Evolutionary conservation across 2,329 filamentous ascomycete species (phyloP).

Genomic region (Neoarthrinium moseri): DNA sequence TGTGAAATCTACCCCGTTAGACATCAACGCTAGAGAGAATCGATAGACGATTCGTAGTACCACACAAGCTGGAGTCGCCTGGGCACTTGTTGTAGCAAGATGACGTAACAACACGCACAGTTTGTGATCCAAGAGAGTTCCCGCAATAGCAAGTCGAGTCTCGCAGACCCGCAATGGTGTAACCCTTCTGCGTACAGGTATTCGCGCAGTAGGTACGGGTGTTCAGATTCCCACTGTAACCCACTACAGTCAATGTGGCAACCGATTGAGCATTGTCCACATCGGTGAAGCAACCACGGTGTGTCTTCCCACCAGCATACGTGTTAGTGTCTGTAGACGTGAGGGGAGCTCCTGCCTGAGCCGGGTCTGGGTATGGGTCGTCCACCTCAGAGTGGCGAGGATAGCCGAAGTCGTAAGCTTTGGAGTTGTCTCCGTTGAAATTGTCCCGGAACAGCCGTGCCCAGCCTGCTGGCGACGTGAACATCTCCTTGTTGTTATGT

Average conservation of each 20-base stretch:
- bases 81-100: conserved; percentile 8
- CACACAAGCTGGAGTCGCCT: conserved; percentile 6
- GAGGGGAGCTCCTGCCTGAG: conserved; percentile 1
- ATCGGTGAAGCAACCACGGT: conserved; percentile 8
- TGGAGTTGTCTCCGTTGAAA: conserved; percentile 8
- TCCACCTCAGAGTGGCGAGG: conserved; percentile 4
- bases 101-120: conserved; percentile 3
- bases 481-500: conserved; percentile 5
- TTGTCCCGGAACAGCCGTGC: conserved; percentile 8
- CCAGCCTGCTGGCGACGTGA: neutral
- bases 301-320: conserved; percentile 8
- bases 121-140: conserved; percentile 4
- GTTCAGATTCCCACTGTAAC: conserved; percentile 1
- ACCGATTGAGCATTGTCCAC: conserved; percentile 5
- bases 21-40: conserved; percentile 6
- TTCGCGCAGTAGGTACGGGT: conserved; percentile 5
- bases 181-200: conserved; percentile 2
- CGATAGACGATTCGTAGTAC: conserved; percentile 4
- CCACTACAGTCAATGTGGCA: neutral
- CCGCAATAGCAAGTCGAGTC: conserved; percentile 4
- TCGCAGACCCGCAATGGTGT: conserved; percentile 1
- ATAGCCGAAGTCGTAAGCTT: conserved; percentile 6
- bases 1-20: too few species aligned
- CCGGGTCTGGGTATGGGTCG: conserved; percentile 5
- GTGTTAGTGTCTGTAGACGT: neutral